Conservation (phyloP, 2,329 filamentous ascomycete species). For the Anthostomella pinea region DNA sequence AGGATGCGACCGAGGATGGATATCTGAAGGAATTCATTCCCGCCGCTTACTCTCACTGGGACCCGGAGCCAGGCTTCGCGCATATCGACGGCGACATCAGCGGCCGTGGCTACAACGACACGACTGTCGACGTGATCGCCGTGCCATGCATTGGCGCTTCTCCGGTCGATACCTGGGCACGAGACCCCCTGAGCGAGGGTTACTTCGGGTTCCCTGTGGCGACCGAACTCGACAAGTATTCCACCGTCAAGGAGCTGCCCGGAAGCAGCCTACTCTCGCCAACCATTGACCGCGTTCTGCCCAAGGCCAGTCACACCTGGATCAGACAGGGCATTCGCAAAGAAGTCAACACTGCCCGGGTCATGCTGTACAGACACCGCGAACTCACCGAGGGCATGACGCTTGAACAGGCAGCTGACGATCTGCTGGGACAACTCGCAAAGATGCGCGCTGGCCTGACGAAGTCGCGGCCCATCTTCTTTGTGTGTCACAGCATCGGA, state of each 20-base stretch:
- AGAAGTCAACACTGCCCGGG: slow-evolving; percentile 45
- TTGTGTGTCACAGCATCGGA: slow-evolving; percentile 60
- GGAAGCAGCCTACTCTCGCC: slow-evolving; percentile 31
- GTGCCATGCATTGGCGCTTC: slow-evolving; percentile 54
- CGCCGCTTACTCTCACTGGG: slow-evolving; percentile 30
- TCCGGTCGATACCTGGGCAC: slow-evolving; percentile 51
- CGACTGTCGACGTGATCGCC: slow-evolving; percentile 51
- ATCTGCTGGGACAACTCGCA: slow-evolving; percentile 43
- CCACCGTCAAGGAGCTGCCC: slow-evolving; percentile 32
- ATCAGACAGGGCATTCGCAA: slow-evolving; percentile 51
- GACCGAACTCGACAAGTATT: slow-evolving; percentile 21
- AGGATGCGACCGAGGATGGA: background rate
- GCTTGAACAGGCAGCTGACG: slow-evolving; percentile 43
- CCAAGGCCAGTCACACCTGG: slow-evolving; percentile 44
- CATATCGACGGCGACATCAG: slow-evolving; percentile 41
- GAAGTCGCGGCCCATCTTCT: slow-evolving; percentile 51
- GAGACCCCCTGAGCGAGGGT: slow-evolving; percentile 45
- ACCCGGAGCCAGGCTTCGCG: slow-evolving; percentile 39
- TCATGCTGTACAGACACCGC: slow-evolving; percentile 52
- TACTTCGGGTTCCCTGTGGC: slow-evolving; percentile 41
- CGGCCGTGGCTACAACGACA: slow-evolving; percentile 48
- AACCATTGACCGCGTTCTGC: slow-evolving; percentile 30
- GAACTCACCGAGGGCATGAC: slow-evolving; percentile 39
- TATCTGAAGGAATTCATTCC: slow-evolving; percentile 18
- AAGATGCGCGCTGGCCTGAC: slow-evolving; percentile 31